phyloP scores from a whole-genome alignment of 208 protist species.

The Leishmania guyanensis region DNA sequence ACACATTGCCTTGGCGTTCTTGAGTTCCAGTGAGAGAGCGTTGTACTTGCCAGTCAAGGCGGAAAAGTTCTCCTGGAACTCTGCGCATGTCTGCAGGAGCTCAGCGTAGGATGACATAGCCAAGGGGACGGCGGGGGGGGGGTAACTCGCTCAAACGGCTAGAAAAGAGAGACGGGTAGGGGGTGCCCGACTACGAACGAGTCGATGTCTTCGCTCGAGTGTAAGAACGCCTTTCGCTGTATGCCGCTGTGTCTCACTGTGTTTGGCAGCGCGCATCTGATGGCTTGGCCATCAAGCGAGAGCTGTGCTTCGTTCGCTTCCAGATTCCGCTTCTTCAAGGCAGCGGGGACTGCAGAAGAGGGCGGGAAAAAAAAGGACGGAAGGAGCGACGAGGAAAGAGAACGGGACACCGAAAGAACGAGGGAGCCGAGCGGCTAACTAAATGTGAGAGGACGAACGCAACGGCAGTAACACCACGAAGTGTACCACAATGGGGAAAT shows the following conservation, averaged over 20 bases:
- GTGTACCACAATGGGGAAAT: background rate
- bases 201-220: background rate
- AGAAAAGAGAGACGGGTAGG: conserved; percentile 7
- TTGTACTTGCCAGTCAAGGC: conserved; percentile 74
- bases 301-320: background rate
- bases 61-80: conserved; percentile 87
- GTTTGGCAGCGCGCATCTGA: background rate
- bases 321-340: background rate
- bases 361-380: background rate
- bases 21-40: conserved; percentile 47
- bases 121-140: background rate
- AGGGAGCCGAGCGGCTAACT: background rate
- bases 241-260: background rate
- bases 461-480: background rate
- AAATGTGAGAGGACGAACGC: background rate
- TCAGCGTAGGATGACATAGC: conserved; percentile 75
- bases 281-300: background rate
- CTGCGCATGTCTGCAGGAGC: conserved; percentile 71
- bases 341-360: background rate
- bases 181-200: background rate
- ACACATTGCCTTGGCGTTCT: conserved; percentile 35
- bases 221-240: background rate
- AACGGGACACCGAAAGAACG: background rate
- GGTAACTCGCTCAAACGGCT: background rate
- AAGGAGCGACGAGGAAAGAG: background rate